Evolutionary conservation across 2,329 filamentous ascomycete species (phyloP).

Genomic region (Nemania sp.): DNA sequence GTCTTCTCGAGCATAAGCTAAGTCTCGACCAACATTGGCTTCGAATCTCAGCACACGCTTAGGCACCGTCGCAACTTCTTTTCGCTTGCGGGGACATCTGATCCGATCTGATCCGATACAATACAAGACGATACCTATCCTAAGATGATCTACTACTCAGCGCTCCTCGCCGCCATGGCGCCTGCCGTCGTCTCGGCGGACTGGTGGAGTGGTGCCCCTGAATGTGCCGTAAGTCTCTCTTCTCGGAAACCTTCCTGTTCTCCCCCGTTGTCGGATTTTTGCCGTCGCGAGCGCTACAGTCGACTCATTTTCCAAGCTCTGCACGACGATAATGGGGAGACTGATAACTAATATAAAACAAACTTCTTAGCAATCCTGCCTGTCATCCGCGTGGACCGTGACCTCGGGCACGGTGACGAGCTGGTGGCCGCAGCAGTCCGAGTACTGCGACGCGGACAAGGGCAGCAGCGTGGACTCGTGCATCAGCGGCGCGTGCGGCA

Average conservation of each 20-base stretch:
- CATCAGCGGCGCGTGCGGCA: conserved; percentile 37
- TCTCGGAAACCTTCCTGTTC: neutral
- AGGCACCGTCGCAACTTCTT: too few relatives aligned
- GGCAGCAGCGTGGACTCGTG: conserved; percentile 38
- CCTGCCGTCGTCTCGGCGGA: conserved; percentile 40
- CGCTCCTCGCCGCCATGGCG: conserved; percentile 35
- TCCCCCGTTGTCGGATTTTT: too few relatives aligned
- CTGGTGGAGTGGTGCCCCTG: conserved; percentile 47
- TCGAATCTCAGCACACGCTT: too few relatives aligned
- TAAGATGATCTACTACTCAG: conserved; percentile 42
- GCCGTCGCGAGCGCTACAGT: too few relatives aligned
- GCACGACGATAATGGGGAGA: too few relatives aligned
- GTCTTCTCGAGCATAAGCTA: neutral
- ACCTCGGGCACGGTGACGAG: conserved; percentile 36
- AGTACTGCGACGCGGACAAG: conserved; percentile 38
- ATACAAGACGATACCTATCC: neutral
- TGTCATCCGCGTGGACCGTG: conserved; percentile 45
- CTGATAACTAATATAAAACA: too few relatives aligned
- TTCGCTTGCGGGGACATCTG: too few relatives aligned
- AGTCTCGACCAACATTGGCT: neutral
- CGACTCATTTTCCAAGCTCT: too few relatives aligned
- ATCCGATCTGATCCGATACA: neutral
- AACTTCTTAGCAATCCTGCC: conserved; percentile 47
- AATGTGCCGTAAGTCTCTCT: conserved; percentile 47
- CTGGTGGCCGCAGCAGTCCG: conserved; percentile 41